Evolutionary conservation across 2,329 filamentous ascomycete genomes (phyloP).

Genomic region (Beauveria brongniartii): DNA sequence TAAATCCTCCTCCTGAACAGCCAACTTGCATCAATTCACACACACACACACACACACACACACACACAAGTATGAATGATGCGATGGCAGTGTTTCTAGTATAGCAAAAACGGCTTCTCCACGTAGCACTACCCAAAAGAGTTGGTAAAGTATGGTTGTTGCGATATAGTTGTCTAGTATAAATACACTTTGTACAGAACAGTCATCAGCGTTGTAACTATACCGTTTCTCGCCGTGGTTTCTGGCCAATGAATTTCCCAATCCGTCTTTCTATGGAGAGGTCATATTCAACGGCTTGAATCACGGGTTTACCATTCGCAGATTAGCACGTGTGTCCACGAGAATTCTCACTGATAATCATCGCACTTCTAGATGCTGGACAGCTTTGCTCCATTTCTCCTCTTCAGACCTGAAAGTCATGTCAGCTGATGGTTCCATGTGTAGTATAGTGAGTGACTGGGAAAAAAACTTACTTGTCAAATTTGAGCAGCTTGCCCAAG

Average conservation of each 20-base stretch:
- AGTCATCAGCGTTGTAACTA: neutral
- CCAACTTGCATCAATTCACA: no score
- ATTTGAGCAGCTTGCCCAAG: slow-evolving; percentile 65
- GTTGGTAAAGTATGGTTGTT: no score
- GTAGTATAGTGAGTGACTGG: neutral
- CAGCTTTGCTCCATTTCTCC: slow-evolving; percentile 20
- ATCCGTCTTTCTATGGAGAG: neutral
- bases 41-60: no score
- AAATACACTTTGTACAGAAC: no score
- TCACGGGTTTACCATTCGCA: neutral
- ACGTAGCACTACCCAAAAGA: no score
- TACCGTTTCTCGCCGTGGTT: neutral
- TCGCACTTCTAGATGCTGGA: slow-evolving; percentile 18
- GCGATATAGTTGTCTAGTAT: no score
- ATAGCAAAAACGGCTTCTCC: no score
- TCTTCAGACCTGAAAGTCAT: slow-evolving; percentile 16
- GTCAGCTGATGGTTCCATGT: slow-evolving; percentile 7
- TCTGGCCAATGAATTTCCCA: neutral
- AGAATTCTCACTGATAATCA: neutral
- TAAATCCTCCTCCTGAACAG: no score
- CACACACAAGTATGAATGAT: no score
- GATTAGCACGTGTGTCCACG: no score
- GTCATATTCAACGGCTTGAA: neutral
- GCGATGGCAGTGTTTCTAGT: no score
- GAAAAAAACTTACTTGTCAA: slow-evolving; percentile 56